A percentile compares a stretch with the other conserved stretches of the same genome.
Evolutionary conservation across 108 stramenopile species (phyloP).

Genomic region (Poteriospumella lacustris): DNA sequence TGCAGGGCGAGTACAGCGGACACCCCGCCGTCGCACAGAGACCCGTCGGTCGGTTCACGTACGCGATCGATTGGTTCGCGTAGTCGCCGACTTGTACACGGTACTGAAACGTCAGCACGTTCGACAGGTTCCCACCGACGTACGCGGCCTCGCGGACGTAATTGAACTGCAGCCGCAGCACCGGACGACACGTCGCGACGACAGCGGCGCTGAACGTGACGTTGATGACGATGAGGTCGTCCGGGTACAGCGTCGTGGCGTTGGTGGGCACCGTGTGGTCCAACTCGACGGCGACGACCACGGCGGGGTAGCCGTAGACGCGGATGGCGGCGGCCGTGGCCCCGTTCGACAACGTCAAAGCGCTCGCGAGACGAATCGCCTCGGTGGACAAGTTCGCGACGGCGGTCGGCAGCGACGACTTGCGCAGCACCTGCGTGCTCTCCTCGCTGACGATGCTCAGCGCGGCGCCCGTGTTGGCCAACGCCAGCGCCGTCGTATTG

Average conservation of each 20-base stretch:
- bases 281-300: neutral
- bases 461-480: neutral
- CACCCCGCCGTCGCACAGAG: neutral
- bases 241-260: slow-evolving; percentile 10
- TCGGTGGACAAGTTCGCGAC: neutral
- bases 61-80: neutral
- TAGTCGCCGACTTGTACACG: neutral
- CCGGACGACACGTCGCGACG: slow-evolving; percentile 2
- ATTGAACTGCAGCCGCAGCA: neutral
- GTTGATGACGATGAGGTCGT: neutral
- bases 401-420: neutral
- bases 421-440: neutral
- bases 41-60: neutral
- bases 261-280: neutral
- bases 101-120: slow-evolving; percentile 1
- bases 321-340: neutral
- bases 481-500: neutral
- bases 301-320: neutral
- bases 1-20: neutral
- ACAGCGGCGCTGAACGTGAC: slow-evolving; percentile 6
- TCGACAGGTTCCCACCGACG: neutral
- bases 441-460: neutral
- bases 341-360: neutral
- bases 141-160: neutral
- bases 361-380: too few relatives aligned